Base-by-base conservation (phyloP, 352 stramenopile species). In the Phytopythium sindhum region DNA sequence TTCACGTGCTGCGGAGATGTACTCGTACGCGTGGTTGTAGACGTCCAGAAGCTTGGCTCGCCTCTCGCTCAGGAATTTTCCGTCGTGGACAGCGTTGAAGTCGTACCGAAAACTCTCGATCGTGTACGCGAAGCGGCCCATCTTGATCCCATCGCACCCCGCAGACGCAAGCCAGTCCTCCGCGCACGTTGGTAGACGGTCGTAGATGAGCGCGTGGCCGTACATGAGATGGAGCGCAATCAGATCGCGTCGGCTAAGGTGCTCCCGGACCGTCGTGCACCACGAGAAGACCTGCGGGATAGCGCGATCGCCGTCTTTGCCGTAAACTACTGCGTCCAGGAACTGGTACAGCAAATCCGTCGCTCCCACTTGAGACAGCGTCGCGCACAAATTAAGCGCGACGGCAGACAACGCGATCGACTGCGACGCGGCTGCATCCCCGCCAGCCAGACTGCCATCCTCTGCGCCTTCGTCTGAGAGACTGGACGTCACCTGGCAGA, bases 321-420 rank as follows among this genome's bases (percentile, higher is more conserved):
- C 41, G 23, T 51, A 61, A 23, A 61, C 41, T 23, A 61, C 31
- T 7, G n/a, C 52, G 5, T 58, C 52, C 52, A 58, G 14, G 33
- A 58, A 42, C 29, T 45, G 52, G 6, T 31, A 23, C 15, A 58
- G 29, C 19, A 14, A 45, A 57, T 19, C 56, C 61, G 51, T 68
- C 35, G 70, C 68, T 35, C 74, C 74, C 51, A 64, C 71, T 67
- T 53, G 50, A 63, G 59, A 68, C 35, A 80, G 44, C 41, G 74
- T 76, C 10, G 72, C 66, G 60, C 74, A 82, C 41, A 82, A 63
- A 67, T 70, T 57, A 41, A 73, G 68, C 19, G 50, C 55, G 45
- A 82, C 76, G 19, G 69, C 68, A 23, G 61, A 67, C 68, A 82
- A 52, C 41, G 79, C 35, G 33, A 68, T 58, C 11, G 52, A 31